These are phyloP conservation scores for Tylopilus vinaceipallidus DNA, from an alignment of 768 basidiomycete genomes.

Conservation along the genomic window DNA sequence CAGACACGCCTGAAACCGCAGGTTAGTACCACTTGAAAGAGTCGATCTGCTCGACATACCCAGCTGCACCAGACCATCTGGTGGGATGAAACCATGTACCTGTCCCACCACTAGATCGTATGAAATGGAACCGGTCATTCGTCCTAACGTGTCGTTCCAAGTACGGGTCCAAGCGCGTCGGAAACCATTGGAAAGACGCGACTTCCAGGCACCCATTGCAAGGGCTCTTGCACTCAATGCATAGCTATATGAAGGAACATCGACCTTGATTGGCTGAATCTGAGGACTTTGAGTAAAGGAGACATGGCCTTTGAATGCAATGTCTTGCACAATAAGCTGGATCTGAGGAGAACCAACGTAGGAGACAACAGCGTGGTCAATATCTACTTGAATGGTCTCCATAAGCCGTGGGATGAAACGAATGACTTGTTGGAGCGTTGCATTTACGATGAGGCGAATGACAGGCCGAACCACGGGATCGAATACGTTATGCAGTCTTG, in stretches of 20 bases:
- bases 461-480: conserved; percentile 65
- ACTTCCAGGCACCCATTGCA: conserved; percentile 61
- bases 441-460: conserved; percentile 53
- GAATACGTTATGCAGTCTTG: conserved; percentile 40
- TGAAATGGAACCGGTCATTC: conserved; percentile 54
- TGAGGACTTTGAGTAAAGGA: conserved; percentile 52
- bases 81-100: conserved; percentile 43
- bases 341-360: conserved; percentile 52
- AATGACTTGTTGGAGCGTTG: conserved; percentile 56
- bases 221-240: conserved; percentile 36
- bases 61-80: conserved; percentile 12
- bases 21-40: conserved; percentile 1
- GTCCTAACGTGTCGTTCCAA: conserved; percentile 68
- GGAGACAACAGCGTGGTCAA: conserved; percentile 52
- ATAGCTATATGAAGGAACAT: conserved; percentile 13
- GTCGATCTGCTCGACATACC: conserved; percentile 27
- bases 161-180: conserved; percentile 66
- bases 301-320: conserved; percentile 53
- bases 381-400: conserved; percentile 65
- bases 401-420: conserved; percentile 66
- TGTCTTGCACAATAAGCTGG: conserved; percentile 47
- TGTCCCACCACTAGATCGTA: conserved; percentile 49
- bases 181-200: conserved; percentile 56
- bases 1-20: conserved; percentile 15
- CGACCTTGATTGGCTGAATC: conserved; percentile 9